Evolutionary conservation across 169 alveolate species (phyloP).

Genomic region (Cryptosporidium parvum): DNA sequence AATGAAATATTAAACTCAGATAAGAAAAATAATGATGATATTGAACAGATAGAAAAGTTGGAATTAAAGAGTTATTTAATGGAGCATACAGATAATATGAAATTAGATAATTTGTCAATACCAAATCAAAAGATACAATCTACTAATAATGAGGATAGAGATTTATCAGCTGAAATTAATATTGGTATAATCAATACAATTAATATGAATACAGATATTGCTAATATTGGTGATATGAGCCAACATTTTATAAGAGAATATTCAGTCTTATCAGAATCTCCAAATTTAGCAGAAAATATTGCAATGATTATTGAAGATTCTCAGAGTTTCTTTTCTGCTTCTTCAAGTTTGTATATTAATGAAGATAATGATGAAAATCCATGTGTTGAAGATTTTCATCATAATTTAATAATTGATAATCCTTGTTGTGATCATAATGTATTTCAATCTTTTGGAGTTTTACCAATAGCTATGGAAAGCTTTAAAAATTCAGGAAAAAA

Average conservation of each 20-base stretch:
- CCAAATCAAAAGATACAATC: not conserved
- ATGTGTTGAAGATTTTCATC: not conserved
- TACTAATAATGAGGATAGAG: not conserved
- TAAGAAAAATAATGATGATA: not conserved
- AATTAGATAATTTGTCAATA: too few relatives aligned
- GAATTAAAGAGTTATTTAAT: not conserved
- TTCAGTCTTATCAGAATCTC: constrained; percentile 40
- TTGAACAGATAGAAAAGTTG: constrained; percentile 13
- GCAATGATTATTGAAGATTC: constrained; percentile 17
- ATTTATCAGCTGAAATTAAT: constrained; percentile 16
- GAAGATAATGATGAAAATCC: constrained; percentile 1
- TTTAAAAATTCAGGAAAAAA: not conserved
- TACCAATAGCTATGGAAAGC: constrained; percentile 30
- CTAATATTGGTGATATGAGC: constrained; percentile 52
- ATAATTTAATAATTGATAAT: constrained; percentile 14
- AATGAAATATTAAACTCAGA: not conserved
- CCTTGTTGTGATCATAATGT: constrained; percentile 39
- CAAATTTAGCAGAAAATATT: constrained; percentile 15
- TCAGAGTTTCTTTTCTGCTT: constrained; percentile 32
- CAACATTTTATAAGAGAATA: constrained; percentile 60
- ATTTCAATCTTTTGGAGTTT: constrained; percentile 54
- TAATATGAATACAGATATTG: constrained; percentile 57
- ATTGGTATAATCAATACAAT: constrained; percentile 51
- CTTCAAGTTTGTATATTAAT: not conserved
- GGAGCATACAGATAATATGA: not conserved